phyloP scores from a whole-genome alignment of 805 yeast species.

The Spathaspora hagerdaliae region DNA sequence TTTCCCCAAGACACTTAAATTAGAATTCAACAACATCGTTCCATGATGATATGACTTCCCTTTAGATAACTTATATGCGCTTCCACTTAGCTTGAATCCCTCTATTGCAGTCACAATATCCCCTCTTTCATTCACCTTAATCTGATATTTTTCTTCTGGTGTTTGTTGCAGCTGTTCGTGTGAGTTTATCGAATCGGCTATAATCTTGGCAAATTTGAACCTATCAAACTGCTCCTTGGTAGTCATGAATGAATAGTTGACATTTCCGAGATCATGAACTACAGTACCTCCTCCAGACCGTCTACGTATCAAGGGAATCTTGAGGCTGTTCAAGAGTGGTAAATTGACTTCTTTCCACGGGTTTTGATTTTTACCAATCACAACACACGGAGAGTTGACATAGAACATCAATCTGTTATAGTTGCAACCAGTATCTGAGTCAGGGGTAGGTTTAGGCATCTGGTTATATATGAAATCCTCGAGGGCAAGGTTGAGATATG shows the following conservation, averaged over 20 bases:
- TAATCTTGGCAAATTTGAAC: constrained; percentile 45
- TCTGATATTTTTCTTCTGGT: constrained; percentile 1
- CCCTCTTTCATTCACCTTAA: constrained; percentile 64
- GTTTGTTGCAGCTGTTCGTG: not conserved
- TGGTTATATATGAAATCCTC: constrained; percentile 73
- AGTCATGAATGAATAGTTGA: constrained; percentile 79
- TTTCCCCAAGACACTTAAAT: constrained; percentile 55
- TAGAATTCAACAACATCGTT: constrained; percentile 78
- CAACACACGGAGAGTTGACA: constrained; percentile 79
- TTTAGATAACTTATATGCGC: constrained; percentile 81
- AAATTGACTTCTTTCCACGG: constrained; percentile 86
- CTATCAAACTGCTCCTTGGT: constrained; percentile 63
- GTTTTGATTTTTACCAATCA: constrained; percentile 92
- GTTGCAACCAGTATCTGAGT: constrained; percentile 7
- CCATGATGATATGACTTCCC: constrained; percentile 93
- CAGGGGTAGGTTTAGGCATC: constrained; percentile 43
- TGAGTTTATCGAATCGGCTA: constrained; percentile 31
- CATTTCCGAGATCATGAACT: constrained; percentile 87
- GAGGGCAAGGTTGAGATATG: constrained; percentile 72
- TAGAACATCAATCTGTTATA: constrained; percentile 66
- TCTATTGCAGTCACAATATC: constrained; percentile 55
- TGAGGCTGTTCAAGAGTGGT: constrained; percentile 42
- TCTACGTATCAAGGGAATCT: constrained; percentile 71
- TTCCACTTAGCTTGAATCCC: constrained; percentile 74
- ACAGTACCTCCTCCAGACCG: constrained; percentile 96